Conservation (phyloP, 192 early-diverging fungal genomes). For the Glomus cerebriforme region DNA sequence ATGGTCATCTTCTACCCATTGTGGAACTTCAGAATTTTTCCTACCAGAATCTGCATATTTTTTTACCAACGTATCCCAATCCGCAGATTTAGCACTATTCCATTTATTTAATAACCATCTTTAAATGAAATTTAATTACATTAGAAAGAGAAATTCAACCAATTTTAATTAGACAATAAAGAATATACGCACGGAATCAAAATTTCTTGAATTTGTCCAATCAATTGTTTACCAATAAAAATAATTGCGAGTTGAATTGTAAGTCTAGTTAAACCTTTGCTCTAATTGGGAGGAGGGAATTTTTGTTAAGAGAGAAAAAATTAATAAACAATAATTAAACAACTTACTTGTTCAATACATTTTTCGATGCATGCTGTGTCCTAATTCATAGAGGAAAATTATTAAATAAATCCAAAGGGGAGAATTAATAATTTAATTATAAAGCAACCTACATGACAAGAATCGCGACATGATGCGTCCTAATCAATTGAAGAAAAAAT, state of each 20-base stretch:
- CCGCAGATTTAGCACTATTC: neutral
- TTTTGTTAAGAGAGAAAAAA: too few species aligned
- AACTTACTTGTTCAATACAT: too few species aligned
- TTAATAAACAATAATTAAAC: too few species aligned
- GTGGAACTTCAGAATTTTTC: slow-evolving; percentile 36
- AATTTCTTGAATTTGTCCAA: slow-evolving; percentile 52
- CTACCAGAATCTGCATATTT: slow-evolving; percentile 1
- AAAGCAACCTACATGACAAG: neutral
- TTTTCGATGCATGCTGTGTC: too few species aligned
- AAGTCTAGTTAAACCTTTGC: slow-evolving; percentile 43
- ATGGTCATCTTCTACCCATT: slow-evolving; percentile 51
- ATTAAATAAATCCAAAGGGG: slow-evolving; percentile 18
- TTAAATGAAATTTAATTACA: neutral
- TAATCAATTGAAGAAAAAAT: neutral
- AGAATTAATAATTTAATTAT: neutral
- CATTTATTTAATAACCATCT: slow-evolving; percentile 7
- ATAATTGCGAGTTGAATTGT: slow-evolving; percentile 63
- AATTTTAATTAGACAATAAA: neutral
- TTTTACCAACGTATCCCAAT: neutral
- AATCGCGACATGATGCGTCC: neutral
- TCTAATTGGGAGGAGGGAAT: too few species aligned
- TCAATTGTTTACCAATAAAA: slow-evolving; percentile 58
- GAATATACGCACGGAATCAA: slow-evolving; percentile 43
- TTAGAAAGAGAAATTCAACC: neutral
- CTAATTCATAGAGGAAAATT: neutral